These are phyloP conservation scores for Penicillium salamii DNA, from an alignment of 495 filamentous ascomycete species.

Conservation along the genomic window DNA sequence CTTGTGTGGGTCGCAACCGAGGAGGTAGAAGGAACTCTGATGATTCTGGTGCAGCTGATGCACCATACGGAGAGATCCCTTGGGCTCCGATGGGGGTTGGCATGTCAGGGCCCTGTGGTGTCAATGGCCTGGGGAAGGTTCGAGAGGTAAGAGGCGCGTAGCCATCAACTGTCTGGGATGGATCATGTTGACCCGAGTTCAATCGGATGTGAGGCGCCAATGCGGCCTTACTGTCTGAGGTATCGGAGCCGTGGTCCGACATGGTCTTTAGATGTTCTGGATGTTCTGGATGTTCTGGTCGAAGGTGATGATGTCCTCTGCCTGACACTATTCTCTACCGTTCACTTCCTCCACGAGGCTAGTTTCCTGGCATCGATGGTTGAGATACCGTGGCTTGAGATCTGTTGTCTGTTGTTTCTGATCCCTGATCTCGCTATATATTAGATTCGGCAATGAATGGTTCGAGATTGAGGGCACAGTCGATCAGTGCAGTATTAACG, in stretches of 20 bases:
- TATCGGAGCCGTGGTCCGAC: conserved; percentile 18
- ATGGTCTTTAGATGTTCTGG: conserved; percentile 1
- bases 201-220: conserved; percentile 58
- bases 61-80: conserved; percentile 26
- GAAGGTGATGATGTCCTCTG: background rate
- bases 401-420: background rate
- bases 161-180: conserved; percentile 33
- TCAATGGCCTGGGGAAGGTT: conserved; percentile 24
- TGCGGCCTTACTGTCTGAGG: conserved; percentile 7
- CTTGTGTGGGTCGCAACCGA: conserved; percentile 20
- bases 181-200: conserved; percentile 56
- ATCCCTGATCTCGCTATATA: background rate
- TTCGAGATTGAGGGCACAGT: conserved; percentile 6
- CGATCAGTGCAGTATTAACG: conserved; percentile 11
- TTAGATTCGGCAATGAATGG: conserved; percentile 12
- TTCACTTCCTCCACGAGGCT: background rate
- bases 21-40: conserved; percentile 62
- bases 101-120: conserved; percentile 13
- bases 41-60: conserved; percentile 46
- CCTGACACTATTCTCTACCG: background rate
- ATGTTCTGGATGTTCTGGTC: background rate
- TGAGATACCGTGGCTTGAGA: background rate
- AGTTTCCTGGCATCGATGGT: background rate
- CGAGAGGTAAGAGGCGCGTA: conserved; percentile 24
- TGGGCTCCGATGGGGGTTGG: conserved; percentile 11